Evolutionary conservation across 805 yeast genomes (phyloP).

Genomic region (Saccharomycopsis sp.): DNA sequence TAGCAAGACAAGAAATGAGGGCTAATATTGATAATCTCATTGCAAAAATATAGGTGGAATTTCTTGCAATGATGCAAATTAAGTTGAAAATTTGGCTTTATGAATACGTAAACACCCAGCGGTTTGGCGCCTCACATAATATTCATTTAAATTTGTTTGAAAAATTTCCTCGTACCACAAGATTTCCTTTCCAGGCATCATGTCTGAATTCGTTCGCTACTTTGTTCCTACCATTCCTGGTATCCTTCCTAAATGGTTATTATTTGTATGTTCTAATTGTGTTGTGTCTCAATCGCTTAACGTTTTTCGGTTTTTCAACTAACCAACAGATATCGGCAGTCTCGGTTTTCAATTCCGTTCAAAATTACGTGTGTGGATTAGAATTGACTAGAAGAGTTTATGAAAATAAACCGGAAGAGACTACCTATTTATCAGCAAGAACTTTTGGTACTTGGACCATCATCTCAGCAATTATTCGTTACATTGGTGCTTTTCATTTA

Average conservation of each 20-base stretch:
- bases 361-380: conserved; percentile 72
- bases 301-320: conserved; percentile 30
- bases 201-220: conserved; percentile 2
- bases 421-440: conserved; percentile 73
- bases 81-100: too few species aligned
- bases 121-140: too few species aligned
- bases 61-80: too few species aligned
- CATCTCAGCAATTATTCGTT: conserved; percentile 74
- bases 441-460: conserved; percentile 99
- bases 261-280: conserved; percentile 49
- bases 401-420: conserved; percentile 52
- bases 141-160: too few species aligned
- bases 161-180: too few species aligned
- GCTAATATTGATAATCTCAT: too few species aligned
- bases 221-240: conserved; percentile 42
- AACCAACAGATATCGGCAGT: conserved; percentile 50
- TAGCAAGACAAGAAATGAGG: too few species aligned
- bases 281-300: too few species aligned
- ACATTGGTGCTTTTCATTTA: conserved; percentile 78
- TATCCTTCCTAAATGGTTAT: conserved; percentile 66
- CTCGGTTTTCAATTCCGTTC: conserved; percentile 85
- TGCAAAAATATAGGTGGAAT: too few species aligned
- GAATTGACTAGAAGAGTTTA: conserved; percentile 76
- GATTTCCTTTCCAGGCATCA: neutral
- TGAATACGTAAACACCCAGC: too few species aligned